These are phyloP conservation scores for Candida glaebosa DNA, from an alignment of 805 yeast genomes.

Conservation along the genomic window DNA sequence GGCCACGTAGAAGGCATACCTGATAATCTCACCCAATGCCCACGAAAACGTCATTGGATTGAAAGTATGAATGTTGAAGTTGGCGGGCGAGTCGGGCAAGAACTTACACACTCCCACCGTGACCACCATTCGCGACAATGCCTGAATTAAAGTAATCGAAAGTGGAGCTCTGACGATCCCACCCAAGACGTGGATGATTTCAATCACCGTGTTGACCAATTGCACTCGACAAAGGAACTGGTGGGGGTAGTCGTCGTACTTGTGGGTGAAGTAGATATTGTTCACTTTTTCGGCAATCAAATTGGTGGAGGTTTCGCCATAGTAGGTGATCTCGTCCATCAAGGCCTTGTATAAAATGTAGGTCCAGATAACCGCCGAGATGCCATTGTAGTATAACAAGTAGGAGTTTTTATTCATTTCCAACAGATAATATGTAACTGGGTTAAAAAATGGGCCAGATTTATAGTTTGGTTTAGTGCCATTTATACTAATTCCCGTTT, in stretches of 20 bases:
- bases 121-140: conserved; percentile 26
- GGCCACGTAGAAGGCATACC: conserved; percentile 24
- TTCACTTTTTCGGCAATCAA: too few species aligned
- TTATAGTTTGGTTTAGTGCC: too few species aligned
- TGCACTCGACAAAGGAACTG: conserved; percentile 23
- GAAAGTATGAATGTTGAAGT: conserved; percentile 17
- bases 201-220: conserved; percentile 22
- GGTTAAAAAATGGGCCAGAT: too few species aligned
- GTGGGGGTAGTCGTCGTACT: conserved; percentile 21
- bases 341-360: background rate
- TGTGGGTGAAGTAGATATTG: background rate
- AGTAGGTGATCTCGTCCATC: too few species aligned
- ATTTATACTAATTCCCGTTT: too few species aligned
- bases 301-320: too few species aligned
- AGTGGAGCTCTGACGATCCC: conserved; percentile 29
- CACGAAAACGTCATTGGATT: conserved; percentile 24
- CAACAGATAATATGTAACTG: background rate
- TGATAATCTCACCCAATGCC: conserved; percentile 25
- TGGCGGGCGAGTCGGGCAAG: conserved; percentile 27
- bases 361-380: conserved; percentile 1
- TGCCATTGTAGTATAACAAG: background rate
- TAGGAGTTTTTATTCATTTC: background rate
- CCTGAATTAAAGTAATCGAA: conserved; percentile 23
- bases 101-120: conserved; percentile 24
- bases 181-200: conserved; percentile 17